Evolutionary conservation across 305 asterid species (phyloP).

Genomic region (Ilex paraguariensis): DNA sequence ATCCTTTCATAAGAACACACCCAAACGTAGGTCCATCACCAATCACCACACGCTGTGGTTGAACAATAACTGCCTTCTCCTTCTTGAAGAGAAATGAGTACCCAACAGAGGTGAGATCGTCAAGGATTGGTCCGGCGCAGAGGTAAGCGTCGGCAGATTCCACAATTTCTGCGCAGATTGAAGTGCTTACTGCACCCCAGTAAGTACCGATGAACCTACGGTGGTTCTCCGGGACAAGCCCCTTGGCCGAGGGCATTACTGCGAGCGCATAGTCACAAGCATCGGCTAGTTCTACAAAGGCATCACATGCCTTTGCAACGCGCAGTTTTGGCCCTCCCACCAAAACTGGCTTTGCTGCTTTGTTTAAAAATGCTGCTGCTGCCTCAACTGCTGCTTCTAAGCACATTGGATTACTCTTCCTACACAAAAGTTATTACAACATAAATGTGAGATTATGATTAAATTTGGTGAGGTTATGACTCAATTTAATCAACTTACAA

Average conservation of each 20-base stretch:
- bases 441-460: not conserved
- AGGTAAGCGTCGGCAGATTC: too few species aligned
- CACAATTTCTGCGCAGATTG: too few species aligned
- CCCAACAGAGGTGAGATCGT: too few species aligned
- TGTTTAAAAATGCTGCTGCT: slow-evolving; percentile 65
- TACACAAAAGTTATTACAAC: slow-evolving; percentile 9
- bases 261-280: slow-evolving; percentile 63
- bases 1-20: too few species aligned
- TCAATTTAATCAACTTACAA: too few species aligned
- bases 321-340: slow-evolving; percentile 87
- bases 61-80: too few species aligned
- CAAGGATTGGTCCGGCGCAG: too few species aligned
- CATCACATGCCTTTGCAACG: slow-evolving; percentile 55
- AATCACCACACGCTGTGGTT: too few species aligned
- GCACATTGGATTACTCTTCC: slow-evolving; percentile 63
- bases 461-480: too few species aligned
- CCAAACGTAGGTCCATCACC: too few species aligned
- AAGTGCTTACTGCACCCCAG: too few species aligned
- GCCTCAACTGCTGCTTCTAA: slow-evolving; percentile 81
- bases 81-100: too few species aligned
- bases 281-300: slow-evolving; percentile 67
- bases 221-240: slow-evolving; percentile 69
- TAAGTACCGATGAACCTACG: slow-evolving; percentile 86
- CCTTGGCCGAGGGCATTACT: slow-evolving; percentile 85
- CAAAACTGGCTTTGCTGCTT: slow-evolving; percentile 83